Conservation (phyloP, 2,329 filamentous ascomycete genomes). For the Arthroderma sp. region DNA sequence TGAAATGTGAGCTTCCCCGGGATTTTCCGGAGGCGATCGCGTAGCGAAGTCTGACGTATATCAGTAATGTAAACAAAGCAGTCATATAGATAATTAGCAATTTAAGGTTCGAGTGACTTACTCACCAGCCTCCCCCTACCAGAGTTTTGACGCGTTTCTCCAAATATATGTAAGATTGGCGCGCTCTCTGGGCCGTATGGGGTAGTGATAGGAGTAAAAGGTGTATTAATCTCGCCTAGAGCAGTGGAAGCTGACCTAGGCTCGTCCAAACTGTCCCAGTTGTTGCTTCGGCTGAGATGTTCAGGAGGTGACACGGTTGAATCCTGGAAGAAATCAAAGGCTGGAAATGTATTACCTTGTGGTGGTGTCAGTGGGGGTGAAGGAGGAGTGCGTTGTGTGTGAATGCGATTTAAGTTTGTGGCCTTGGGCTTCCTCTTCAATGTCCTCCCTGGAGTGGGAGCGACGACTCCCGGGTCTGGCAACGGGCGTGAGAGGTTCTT, state of each 20-base stretch:
- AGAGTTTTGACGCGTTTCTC: slow-evolving; percentile 2
- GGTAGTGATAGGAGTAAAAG: no score
- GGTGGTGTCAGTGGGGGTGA: slow-evolving; percentile 10
- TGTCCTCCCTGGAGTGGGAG: slow-evolving; percentile 6
- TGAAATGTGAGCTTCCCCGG: slow-evolving; percentile 8
- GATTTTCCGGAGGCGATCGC: slow-evolving; percentile 8
- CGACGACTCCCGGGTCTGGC: background rate
- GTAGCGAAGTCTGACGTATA: slow-evolving; percentile 10
- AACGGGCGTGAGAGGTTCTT: slow-evolving; percentile 9
- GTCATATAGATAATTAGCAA: background rate
- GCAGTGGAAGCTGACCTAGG: no score
- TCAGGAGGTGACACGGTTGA: no score
- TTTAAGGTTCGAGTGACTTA: slow-evolving; percentile 4
- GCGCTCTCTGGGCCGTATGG: no score
- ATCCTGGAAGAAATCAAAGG: no score
- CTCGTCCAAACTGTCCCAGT: no score
- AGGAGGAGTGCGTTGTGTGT: slow-evolving; percentile 5
- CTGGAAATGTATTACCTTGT: background rate
- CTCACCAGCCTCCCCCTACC: slow-evolving; percentile 8
- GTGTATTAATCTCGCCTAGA: no score
- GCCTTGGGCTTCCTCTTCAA: slow-evolving; percentile 12
- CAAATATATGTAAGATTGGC: no score
- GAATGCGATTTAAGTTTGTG: slow-evolving; percentile 9
- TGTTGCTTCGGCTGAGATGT: no score
- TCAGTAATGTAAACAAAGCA: slow-evolving; percentile 4